Base-by-base conservation (phyloP, 1,284 basidiomycete genomes). In the Flammula alnicola region DNA sequence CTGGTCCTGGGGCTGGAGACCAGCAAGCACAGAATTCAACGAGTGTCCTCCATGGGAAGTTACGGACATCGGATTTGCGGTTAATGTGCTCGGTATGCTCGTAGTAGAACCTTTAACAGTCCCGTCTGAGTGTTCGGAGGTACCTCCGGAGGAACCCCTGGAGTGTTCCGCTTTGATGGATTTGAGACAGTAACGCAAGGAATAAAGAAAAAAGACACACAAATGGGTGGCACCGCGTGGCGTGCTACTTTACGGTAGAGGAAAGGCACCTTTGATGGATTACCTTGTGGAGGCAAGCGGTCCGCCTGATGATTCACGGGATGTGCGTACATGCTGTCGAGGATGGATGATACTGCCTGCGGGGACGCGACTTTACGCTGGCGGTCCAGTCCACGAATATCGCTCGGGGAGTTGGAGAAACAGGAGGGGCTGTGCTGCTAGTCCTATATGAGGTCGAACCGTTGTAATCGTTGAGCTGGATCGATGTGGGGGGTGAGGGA, bases 271-370 rank as follows among this genome's bases (percentile, higher is more conserved):
- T 47, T 47, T 9, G 44, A 30, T 12, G 26, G 36, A n/a, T 32
- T 39, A 12, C 22, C 17, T 20, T 44, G 19, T 20, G 23, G 33
- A 10, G 46, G 14, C 5, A 26, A 26, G 26, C 14, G 48, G 25
- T 32, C 20, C 27, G 5, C n/a, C 29, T 7, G 37, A 32, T 14
- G 51, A 27, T 12, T 37, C 22, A 22, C 20, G 16, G 47, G 45
- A 38, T 51, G 42, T 7, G 54, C 55, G 30, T 56, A 49, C 55
- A 56, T 59, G 30, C 44, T 44, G 25, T 50, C 43, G 23, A 59
- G 40, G 23, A 59, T 54, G 14, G 43, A 47, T 4, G 50, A 27
- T 16, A 57, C 47, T 6, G 27, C 54, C 7, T 29, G 16, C 9
- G 53, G 42, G 20, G 53, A 50, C 14, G 35, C 26, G 16, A 25